A percentile compares a stretch with the other conserved stretches of the same genome.
These are phyloP conservation scores for Cutaneotrichosporon dermatis DNA, from an alignment of 1,284 basidiomycete species.

Conservation along the genomic window DNA sequence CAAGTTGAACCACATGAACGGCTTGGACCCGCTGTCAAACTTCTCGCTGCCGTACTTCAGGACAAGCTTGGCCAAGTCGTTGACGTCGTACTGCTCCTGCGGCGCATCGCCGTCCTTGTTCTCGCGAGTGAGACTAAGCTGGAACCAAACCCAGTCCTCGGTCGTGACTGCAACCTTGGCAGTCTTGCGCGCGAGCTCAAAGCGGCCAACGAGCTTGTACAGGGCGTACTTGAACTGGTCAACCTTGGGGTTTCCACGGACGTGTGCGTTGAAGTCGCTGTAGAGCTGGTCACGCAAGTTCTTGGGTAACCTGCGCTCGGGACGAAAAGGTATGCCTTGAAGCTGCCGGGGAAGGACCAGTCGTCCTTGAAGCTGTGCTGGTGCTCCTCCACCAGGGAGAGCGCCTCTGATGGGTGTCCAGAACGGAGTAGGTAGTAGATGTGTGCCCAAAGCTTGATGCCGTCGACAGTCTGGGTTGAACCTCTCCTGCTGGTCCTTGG, in stretches of 20 bases:
- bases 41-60: slow-evolving; percentile 84
- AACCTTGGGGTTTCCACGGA: slow-evolving; percentile 70
- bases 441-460: slow-evolving; percentile 86
- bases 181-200: slow-evolving; percentile 77
- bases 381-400: slow-evolving; percentile 67
- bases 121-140: slow-evolving; percentile 68
- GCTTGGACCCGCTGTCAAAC: slow-evolving; percentile 71
- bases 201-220: slow-evolving; percentile 90
- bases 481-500: slow-evolving; percentile 72
- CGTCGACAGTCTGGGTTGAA: slow-evolving; percentile 69
- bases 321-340: slow-evolving; percentile 84
- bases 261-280: slow-evolving; percentile 85
- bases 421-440: slow-evolving; percentile 86
- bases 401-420: slow-evolving; percentile 74
- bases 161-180: slow-evolving; percentile 85
- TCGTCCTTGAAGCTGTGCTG: slow-evolving; percentile 77
- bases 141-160: slow-evolving; percentile 99
- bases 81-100: slow-evolving; percentile 61
- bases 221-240: slow-evolving; percentile 95
- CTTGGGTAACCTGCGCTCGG: slow-evolving; percentile 71
- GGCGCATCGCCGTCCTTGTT: slow-evolving; percentile 63
- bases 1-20: slow-evolving; percentile 77
- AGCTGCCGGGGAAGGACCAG: slow-evolving; percentile 74
- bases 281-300: slow-evolving; percentile 77
- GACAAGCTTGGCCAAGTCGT: slow-evolving; percentile 73